phyloP scores from a whole-genome alignment of 768 basidiomycete species.

The Boletus rex-veris region DNA sequence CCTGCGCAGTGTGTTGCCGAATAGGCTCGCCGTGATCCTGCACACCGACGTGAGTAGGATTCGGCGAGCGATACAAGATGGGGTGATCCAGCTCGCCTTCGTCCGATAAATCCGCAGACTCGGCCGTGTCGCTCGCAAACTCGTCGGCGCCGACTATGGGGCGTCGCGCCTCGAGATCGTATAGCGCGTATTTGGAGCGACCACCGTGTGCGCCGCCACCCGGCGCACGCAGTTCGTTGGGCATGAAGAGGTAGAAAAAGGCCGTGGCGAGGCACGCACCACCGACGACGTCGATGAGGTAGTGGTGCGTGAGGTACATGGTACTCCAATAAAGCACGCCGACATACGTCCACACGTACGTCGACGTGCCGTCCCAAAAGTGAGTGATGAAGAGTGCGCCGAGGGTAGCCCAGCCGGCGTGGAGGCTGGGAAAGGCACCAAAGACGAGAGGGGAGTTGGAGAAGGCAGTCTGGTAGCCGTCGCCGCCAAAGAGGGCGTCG shows the following conservation, averaged over 20 bases:
- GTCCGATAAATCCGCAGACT: constrained; percentile 34
- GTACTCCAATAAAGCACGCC: constrained; percentile 94
- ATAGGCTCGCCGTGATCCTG: not conserved
- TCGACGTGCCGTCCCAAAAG: constrained; percentile 79
- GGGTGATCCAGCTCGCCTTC: constrained; percentile 3
- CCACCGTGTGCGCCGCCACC: constrained; percentile 39
- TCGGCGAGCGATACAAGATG: constrained; percentile 69
- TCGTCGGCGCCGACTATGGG: constrained; percentile 30
- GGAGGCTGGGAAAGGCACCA: constrained; percentile 94
- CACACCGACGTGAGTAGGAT: constrained; percentile 25
- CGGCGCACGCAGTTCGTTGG: constrained; percentile 66
- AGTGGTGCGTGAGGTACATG: constrained; percentile 98
- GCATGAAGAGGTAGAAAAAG: constrained; percentile 86
- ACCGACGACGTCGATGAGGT: constrained; percentile 95
- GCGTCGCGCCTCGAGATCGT: constrained; percentile 61
- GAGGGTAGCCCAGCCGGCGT: constrained; percentile 86
- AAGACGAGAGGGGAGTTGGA: constrained; percentile 90
- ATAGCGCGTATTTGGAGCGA: constrained; percentile 66
- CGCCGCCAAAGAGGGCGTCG: constrained; percentile 76
- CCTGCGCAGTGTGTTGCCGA: constrained; percentile 4
- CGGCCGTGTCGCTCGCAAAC: constrained; percentile 36
- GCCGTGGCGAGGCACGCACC: constrained; percentile 87
- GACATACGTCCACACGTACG: constrained; percentile 78
- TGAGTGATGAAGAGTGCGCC: constrained; percentile 92
- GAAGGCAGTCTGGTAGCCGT: constrained; percentile 77